Percentiles rank a stretch among this genome's conserved stretches.
Conservation (phyloP, 129 eudicot genomes). For the Pulicaria dysenterica region DNA sequence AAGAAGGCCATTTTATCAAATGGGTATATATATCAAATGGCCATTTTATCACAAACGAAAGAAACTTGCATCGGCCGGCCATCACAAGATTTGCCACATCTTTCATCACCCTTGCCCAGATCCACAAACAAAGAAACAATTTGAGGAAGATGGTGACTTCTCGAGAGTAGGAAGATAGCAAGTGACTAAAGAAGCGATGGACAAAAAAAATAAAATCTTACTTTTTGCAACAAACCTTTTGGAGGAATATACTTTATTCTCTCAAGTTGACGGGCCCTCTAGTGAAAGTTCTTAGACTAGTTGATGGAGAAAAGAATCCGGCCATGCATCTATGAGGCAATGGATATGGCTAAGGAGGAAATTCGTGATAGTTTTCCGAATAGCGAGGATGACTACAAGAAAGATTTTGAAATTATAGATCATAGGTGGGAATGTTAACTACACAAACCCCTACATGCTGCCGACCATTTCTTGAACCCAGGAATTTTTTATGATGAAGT, state of each 20-base stretch:
- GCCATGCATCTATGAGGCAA: too few relatives aligned
- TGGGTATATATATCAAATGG: neutral
- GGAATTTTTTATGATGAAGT: too few relatives aligned
- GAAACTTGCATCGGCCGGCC: neutral
- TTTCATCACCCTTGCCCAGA: neutral
- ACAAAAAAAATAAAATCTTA: neutral
- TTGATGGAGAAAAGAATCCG: neutral
- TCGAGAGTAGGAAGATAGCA: neutral
- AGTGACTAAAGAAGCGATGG: neutral
- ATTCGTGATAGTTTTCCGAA: too few relatives aligned
- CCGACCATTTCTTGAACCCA: too few relatives aligned
- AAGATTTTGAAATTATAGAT: too few relatives aligned
- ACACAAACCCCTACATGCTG: too few relatives aligned
- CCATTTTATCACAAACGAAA: neutral
- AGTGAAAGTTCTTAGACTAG: neutral
- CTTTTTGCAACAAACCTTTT: conserved; percentile 7
- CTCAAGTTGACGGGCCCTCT: neutral
- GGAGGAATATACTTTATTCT: conserved; percentile 15
- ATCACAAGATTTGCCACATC: conserved; percentile 8
- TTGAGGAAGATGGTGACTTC: neutral
- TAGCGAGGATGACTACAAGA: too few relatives aligned
- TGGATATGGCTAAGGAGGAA: too few relatives aligned
- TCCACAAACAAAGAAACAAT: conserved; percentile 8
- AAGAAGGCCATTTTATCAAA: neutral
- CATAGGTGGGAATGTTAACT: too few relatives aligned